Conservation (phyloP, 2,329 filamentous ascomycete genomes). For the Fusarium sulawesiense region DNA sequence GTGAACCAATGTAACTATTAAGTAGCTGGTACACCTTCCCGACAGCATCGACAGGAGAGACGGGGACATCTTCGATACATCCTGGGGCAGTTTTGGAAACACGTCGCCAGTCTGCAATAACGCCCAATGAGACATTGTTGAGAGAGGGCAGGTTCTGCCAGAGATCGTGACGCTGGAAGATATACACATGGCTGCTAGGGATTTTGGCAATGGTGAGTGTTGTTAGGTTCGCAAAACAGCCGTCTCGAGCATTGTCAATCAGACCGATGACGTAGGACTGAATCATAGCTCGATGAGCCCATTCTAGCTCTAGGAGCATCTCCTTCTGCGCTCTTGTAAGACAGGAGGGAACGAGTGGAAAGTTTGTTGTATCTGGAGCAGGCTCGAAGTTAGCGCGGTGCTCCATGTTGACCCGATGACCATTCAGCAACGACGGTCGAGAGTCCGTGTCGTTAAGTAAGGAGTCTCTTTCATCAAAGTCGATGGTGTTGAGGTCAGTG, state of each 20-base stretch:
- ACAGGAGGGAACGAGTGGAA: constrained; percentile 61
- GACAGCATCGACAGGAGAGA: constrained; percentile 65
- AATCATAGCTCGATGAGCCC: constrained; percentile 75
- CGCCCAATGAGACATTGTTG: constrained; percentile 65
- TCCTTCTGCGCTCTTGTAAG: constrained; percentile 74
- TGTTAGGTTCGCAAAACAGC: constrained; percentile 64
- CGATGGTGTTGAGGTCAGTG: constrained; percentile 45
- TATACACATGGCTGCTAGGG: constrained; percentile 68
- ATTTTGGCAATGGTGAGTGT: constrained; percentile 73
- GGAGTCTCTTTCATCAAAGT: constrained; percentile 50
- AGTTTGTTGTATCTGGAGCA: constrained; percentile 43
- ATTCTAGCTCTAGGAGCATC: constrained; percentile 75
- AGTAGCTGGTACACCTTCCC: constrained; percentile 65
- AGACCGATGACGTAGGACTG: constrained; percentile 74
- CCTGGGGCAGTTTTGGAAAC: constrained; percentile 64
- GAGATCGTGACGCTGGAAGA: constrained; percentile 68
- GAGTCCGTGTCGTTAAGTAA: constrained; percentile 28
- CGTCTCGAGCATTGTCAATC: constrained; percentile 64
- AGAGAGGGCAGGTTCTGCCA: constrained; percentile 70
- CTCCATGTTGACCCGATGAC: constrained; percentile 33
- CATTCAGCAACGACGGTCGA: constrained; percentile 16
- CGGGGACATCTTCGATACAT: constrained; percentile 59
- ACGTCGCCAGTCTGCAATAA: constrained; percentile 75
- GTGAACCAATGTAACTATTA: constrained; percentile 59
- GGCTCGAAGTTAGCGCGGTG: constrained; percentile 36